A percentile compares a stretch with the other conserved stretches of the same genome.
phyloP scores from a whole-genome alignment of 495 filamentous ascomycete genomes.

The Acidomyces sp. region DNA sequence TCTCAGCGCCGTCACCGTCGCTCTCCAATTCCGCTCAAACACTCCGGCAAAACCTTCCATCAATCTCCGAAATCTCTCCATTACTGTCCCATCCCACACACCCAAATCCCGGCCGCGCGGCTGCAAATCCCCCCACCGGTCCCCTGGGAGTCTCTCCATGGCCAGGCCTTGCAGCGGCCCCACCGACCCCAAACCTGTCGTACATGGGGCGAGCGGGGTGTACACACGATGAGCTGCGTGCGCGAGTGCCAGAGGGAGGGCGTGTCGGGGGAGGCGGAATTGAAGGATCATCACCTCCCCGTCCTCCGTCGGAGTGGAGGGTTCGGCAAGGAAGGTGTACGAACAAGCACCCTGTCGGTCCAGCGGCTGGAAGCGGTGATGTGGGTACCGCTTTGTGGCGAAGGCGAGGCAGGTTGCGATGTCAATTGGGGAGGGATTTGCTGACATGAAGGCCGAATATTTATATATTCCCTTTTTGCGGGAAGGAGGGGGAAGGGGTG shows the following conservation, averaged over 20 bases:
- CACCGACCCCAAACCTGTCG: not conserved
- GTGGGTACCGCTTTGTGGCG: constrained; percentile 2
- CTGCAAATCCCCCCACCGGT: constrained; percentile 2
- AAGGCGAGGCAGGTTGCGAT: not conserved
- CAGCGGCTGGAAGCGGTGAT: not conserved
- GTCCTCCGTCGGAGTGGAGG: constrained; percentile 13
- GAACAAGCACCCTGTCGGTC: constrained; percentile 40
- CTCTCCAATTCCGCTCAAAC: constrained; percentile 5
- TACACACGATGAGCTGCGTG: constrained; percentile 31
- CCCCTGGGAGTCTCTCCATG: not conserved
- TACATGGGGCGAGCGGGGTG: constrained; percentile 6
- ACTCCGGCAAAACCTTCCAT: not conserved
- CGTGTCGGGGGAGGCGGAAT: constrained; percentile 35
- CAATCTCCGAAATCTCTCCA: not conserved
- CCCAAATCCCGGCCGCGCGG: not conserved
- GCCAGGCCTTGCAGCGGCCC: constrained; percentile 1
- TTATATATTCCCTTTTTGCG: too few relatives aligned
- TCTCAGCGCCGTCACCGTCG: too few relatives aligned
- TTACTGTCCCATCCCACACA: too few relatives aligned
- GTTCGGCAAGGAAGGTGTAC: constrained; percentile 29
- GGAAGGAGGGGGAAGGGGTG: too few relatives aligned
- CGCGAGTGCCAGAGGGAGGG: constrained; percentile 32
- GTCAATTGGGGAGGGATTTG: not conserved
- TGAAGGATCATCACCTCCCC: constrained; percentile 32
- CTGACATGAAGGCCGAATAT: not conserved